Conservation (phyloP, 805 yeast species). For the Saturnispora ahearnii region DNA sequence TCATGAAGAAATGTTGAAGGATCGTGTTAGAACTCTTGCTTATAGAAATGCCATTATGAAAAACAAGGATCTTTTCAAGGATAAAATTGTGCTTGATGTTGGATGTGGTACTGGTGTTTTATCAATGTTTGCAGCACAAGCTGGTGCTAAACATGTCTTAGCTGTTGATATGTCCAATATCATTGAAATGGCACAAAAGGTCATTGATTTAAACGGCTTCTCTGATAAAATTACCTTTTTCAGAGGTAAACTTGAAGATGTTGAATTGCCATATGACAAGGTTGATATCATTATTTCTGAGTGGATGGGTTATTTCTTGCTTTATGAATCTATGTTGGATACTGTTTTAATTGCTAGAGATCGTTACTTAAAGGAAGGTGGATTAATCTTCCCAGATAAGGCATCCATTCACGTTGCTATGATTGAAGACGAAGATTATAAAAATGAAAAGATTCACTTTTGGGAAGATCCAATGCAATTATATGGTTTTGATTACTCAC, state of each 20-base stretch:
- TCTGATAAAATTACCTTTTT: slow-evolving; percentile 78
- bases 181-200: slow-evolving; percentile 91
- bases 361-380: slow-evolving; percentile 70
- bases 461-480: slow-evolving; percentile 74
- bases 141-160: slow-evolving; percentile 98
- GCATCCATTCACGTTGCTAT: slow-evolving; percentile 85
- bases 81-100: slow-evolving; percentile 89
- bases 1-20: slow-evolving; percentile 98
- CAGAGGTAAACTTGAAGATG: slow-evolving; percentile 92
- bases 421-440: slow-evolving; percentile 87
- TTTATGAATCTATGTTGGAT: slow-evolving; percentile 96
- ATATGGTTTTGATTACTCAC: slow-evolving; percentile 92
- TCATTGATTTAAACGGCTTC: slow-evolving; percentile 75
- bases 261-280: slow-evolving; percentile 69
- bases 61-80: slow-evolving; percentile 83
- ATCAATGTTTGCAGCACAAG: slow-evolving; percentile 95
- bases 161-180: slow-evolving; percentile 97
- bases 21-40: slow-evolving; percentile 81
- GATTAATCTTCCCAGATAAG: slow-evolving; percentile 91
- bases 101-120: slow-evolving; percentile 99
- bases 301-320: slow-evolving; percentile 98
- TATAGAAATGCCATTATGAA: slow-evolving; percentile 89
- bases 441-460: slow-evolving; percentile 80
- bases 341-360: slow-evolving; percentile 94
- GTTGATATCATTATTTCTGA: slow-evolving; percentile 95